phyloP scores from a whole-genome alignment of 441 rosid species.

The Adansonia gregorii region DNA sequence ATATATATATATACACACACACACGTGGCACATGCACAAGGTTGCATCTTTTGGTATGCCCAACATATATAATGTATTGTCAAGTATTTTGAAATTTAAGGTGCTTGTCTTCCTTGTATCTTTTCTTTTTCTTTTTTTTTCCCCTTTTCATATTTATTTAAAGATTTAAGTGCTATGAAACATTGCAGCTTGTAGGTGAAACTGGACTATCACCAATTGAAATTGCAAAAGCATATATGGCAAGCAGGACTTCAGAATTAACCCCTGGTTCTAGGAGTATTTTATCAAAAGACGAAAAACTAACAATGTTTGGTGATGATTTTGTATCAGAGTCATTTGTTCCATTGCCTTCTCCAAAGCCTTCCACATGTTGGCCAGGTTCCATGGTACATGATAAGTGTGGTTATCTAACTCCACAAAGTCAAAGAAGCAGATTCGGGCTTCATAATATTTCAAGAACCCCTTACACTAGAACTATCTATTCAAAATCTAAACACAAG shows the following conservation, averaged over 20 bases:
- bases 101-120: not conserved
- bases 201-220: slow-evolving; percentile 73
- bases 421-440: slow-evolving; percentile 61
- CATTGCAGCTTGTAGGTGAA: slow-evolving; percentile 45
- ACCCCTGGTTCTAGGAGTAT: slow-evolving; percentile 48
- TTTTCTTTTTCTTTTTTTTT: too few relatives aligned
- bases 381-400: slow-evolving; percentile 58
- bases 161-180: not conserved
- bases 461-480: slow-evolving; percentile 73
- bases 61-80: not conserved
- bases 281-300: slow-evolving; percentile 48
- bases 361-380: slow-evolving; percentile 82
- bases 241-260: slow-evolving; percentile 48
- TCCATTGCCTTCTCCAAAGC: slow-evolving; percentile 55
- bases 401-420: slow-evolving; percentile 66
- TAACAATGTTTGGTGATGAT: slow-evolving; percentile 35
- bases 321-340: slow-evolving; percentile 45
- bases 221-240: slow-evolving; percentile 84
- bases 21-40: not conserved
- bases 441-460: slow-evolving; percentile 68
- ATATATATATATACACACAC: too few relatives aligned
- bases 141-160: not conserved
- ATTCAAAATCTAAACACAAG: slow-evolving; percentile 67
- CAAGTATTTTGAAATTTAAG: not conserved
- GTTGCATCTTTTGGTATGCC: not conserved